phyloP scores from a whole-genome alignment of 805 yeast species.

The Lachancea lanzarotensis region DNA sequence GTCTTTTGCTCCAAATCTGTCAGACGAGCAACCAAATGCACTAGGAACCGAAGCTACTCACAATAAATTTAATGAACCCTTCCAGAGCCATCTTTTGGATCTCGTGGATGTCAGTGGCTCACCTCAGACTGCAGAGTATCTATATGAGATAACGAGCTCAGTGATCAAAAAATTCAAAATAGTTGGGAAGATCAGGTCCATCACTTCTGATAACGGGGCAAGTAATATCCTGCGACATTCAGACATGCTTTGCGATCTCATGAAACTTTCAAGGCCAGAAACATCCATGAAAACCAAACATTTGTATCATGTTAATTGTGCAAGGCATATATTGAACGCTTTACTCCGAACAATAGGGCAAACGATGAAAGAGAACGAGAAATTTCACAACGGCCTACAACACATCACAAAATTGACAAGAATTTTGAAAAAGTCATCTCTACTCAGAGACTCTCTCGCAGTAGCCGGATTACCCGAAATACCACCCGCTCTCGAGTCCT shows the following conservation, averaged over 20 bases:
- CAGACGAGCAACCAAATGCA: neutral
- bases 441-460: neutral
- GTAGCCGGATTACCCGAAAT: slow-evolving; percentile 2
- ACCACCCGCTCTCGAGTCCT: slow-evolving; percentile 4
- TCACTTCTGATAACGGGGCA: neutral
- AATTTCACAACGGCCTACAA: neutral
- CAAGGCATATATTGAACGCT: slow-evolving; percentile 1
- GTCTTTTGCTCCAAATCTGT: slow-evolving; percentile 1
- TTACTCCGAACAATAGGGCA: neutral
- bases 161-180: neutral
- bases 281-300: neutral
- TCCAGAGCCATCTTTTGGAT: slow-evolving; percentile 8
- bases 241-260: neutral
- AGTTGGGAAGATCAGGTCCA: neutral
- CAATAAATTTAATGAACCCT: neutral
- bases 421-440: neutral
- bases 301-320: neutral
- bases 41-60: neutral
- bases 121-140: neutral
- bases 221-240: neutral
- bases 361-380: neutral
- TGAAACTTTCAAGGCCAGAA: neutral
- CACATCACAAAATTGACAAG: slow-evolving; percentile 2
- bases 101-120: neutral
- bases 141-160: no score